Evolutionary conservation across 2,329 filamentous ascomycete genomes (phyloP), one percentile per base, ranked within the genome.

Genomic region (Diplodia intermedia): DNA sequence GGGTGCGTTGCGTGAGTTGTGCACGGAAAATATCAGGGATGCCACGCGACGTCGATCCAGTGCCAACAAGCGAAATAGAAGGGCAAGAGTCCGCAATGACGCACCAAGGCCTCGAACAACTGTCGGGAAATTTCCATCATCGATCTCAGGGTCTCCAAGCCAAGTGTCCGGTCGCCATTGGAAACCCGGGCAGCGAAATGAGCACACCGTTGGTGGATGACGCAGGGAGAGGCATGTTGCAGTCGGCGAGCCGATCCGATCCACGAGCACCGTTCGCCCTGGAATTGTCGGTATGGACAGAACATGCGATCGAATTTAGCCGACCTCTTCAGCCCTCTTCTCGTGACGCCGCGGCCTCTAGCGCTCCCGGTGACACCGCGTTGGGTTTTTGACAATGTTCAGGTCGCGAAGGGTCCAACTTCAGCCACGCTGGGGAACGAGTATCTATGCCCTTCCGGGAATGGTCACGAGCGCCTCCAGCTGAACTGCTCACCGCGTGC

Each of bases 381-480:
- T 52, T 50, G 47, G 36, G 18, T 52, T 20, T n/a, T 29, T 12
- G 11, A 29, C 23, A 14, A 26, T 31, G 53, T 33, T 33, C 53
- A 20, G 12, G 56, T 47, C 15, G 14, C 23, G 29, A 63, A 26
- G 18, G 40, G 43, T 63, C 43, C 23, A 26, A 26, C 26, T 29
- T 49, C 43, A 63, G 43, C 60, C 60, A 36, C 60, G 36, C 47
- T 9, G 31, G 14, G 40, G 31, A 52, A 52, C 36, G 60, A 31
- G 60, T 52, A 63, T 63, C 60, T 52, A 63, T 63, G 6, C 60
- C 60, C 14, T 36, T 63, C 47, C 60, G 26, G 47, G 60, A 63
- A 63, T 52, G 60, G 60, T 63, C 60, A 63, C 60, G 47, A 63
- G 60, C 43, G 23, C 38, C 29, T 52, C 23, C 60, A 63, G 60